phyloP scores from a whole-genome alignment of 345 rosid genomes.

The Aquilaria yunnanensis region DNA sequence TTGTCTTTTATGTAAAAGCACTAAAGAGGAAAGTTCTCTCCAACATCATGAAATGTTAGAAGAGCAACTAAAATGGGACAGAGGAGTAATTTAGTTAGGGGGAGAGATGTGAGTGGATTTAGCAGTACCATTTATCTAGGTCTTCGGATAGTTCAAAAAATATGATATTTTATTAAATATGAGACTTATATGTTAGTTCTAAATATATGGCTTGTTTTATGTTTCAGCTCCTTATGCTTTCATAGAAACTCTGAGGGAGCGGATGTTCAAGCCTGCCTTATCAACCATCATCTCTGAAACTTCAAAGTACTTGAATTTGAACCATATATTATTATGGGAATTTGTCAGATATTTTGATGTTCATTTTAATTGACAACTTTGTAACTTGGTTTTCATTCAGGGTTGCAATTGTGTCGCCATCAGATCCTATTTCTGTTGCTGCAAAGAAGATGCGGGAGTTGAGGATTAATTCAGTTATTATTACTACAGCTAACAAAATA shows the following conservation, averaged over 20 bases:
- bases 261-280: constrained; percentile 93
- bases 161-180: background rate
- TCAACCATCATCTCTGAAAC: constrained; percentile 75
- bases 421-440: constrained; percentile 89
- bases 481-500: constrained; percentile 56
- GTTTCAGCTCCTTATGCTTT: constrained; percentile 73
- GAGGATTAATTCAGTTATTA: constrained; percentile 70
- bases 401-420: constrained; percentile 67
- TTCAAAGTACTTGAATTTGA: constrained; percentile 36
- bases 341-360: background rate
- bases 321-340: background rate
- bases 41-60: no score
- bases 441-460: constrained; percentile 84
- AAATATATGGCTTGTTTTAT: background rate
- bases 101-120: no score
- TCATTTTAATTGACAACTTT: constrained; percentile 13
- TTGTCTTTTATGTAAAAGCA: background rate
- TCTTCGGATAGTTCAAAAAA: background rate
- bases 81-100: no score
- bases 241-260: constrained; percentile 89
- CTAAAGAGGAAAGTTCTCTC: background rate
- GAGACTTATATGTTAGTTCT: background rate
- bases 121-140: no score
- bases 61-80: no score
- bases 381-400: constrained; percentile 25